A percentile compares a stretch with the other conserved stretches of the same genome.
Evolutionary conservation across 176 grass and related monocot species (phyloP).

Genomic region (Oryza coarctata): DNA sequence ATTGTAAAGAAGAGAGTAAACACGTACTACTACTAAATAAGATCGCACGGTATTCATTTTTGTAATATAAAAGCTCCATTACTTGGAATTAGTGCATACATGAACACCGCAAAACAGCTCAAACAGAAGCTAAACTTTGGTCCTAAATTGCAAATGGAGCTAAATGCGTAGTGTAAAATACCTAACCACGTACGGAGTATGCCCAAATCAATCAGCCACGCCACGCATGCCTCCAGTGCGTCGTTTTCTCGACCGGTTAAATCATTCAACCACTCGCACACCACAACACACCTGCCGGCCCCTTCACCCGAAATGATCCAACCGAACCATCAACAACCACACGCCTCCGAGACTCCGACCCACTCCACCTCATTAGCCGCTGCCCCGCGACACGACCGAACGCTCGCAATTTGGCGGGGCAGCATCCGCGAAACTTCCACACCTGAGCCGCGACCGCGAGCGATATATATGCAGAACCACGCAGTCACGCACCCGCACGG

Average conservation of each 20-base stretch:
- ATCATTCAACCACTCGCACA: not conserved
- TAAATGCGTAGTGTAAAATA: not conserved
- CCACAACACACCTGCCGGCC: not conserved
- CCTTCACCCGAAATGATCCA: not conserved
- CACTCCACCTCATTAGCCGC: conserved; percentile 21
- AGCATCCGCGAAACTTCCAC: conserved; percentile 34
- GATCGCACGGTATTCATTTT: no score
- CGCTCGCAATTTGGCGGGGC: not conserved
- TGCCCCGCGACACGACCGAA: not conserved
- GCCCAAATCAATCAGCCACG: not conserved
- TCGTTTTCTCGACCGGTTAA: not conserved
- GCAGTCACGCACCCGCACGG: conserved; percentile 29
- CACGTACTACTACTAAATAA: no score
- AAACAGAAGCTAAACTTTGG: not conserved
- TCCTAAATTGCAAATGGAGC: not conserved
- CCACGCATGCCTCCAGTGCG: not conserved
- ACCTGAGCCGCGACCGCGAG: not conserved
- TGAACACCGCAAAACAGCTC: not conserved
- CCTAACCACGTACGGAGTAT: not conserved
- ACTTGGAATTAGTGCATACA: not conserved
- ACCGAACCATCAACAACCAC: conserved; percentile 24
- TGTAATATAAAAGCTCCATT: no score
- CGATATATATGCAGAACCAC: conserved; percentile 30
- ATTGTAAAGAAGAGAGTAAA: no score
- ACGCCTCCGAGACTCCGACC: not conserved